A percentile compares a stretch with the other conserved stretches of the same genome.
phyloP scores from a whole-genome alignment of 2,329 filamentous ascomycete species.

The Aspergillus candidus region DNA sequence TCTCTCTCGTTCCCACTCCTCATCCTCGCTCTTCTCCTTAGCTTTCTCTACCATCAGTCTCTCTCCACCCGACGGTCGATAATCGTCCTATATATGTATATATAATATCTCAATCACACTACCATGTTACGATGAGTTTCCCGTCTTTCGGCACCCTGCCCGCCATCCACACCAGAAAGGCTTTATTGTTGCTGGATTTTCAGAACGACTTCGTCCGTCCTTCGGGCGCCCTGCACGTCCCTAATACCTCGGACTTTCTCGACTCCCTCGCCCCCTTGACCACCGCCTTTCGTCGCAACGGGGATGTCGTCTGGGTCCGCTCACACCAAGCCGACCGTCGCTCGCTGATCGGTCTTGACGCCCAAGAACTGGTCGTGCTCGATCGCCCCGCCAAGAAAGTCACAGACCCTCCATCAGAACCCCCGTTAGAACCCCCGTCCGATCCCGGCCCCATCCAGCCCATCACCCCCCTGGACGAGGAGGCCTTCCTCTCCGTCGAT shows the following conservation, averaged over 20 bases:
- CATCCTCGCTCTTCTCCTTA: too few relatives aligned
- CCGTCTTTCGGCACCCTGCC: conserved; percentile 34
- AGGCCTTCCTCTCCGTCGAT: conserved; percentile 38
- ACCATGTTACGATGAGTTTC: conserved; percentile 30
- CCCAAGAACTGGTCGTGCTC: conserved; percentile 41
- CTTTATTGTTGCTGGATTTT: conserved; percentile 75
- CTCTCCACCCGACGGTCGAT: too few relatives aligned
- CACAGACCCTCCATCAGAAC: not conserved
- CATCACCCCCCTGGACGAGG: conserved; percentile 27
- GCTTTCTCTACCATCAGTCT: too few relatives aligned
- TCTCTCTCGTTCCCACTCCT: too few relatives aligned
- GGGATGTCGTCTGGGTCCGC: conserved; percentile 77
- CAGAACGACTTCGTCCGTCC: conserved; percentile 81
- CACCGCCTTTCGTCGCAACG: conserved; percentile 64
- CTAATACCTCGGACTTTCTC: conserved; percentile 59
- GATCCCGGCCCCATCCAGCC: conserved; percentile 15
- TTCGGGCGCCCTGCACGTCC: conserved; percentile 61
- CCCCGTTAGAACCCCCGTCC: conserved; percentile 4
- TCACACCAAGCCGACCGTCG: conserved; percentile 65
- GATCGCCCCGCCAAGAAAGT: conserved; percentile 31
- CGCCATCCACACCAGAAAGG: conserved; percentile 55
- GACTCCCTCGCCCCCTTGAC: conserved; percentile 61
- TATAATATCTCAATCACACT: not conserved
- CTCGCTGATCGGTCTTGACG: conserved; percentile 47
- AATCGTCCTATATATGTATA: too few relatives aligned